Evolutionary conservation across 1,139 yeast species (phyloP), one percentile per base, ranked within the genome.

Genomic region (Sporopachydermia cereana): DNA sequence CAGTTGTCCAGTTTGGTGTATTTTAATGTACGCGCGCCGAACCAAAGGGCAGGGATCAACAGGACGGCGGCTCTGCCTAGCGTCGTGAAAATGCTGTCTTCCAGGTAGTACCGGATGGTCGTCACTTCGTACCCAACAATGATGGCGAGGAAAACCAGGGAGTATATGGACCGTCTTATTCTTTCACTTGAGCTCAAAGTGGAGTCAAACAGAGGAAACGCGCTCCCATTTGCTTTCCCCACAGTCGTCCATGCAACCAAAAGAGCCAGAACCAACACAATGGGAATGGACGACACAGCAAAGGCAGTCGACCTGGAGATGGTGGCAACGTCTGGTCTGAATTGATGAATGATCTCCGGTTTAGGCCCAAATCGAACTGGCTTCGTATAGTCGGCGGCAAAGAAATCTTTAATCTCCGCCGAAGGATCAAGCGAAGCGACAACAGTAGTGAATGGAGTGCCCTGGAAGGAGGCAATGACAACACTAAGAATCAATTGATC

Each of bases 271-370:
- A 69, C 61, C 20, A 23, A 7, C 2, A 58, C 56, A 3, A 63
- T 57, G 12, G 74, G 59, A 1, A 73, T 71, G n/a, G 64, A 61
- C 20, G 72, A 68, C 55, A 84, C 83, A 1, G 68, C 57, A 21
- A 71, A 49, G 1, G 94, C 84, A 41, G 84, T 53, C 2, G 69
- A 50, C 9, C 78, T 61, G 48, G 76, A 68, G 9, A 79, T 79
- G 21, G 79, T 76, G 43, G 63, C 62, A 36, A 81, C 79, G 24
- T 76, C 74, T 3, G 66, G 58, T 49, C 70, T 71, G 69, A 88
- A 88, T 43, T 68, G 63, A 60, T 86, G 94, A 52, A 68, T 68
- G 53, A 88, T 83, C 62, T 84, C 94, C 4, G 83, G 79, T 59
- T 72, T 64, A 24, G 67, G 57, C 2, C 73, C 79, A 49, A 76